A percentile compares a stretch with the other conserved stretches of the same genome.
phyloP scores from a whole-genome alignment of 1,284 basidiomycete genomes.

The Coriolopsis trogii region DNA sequence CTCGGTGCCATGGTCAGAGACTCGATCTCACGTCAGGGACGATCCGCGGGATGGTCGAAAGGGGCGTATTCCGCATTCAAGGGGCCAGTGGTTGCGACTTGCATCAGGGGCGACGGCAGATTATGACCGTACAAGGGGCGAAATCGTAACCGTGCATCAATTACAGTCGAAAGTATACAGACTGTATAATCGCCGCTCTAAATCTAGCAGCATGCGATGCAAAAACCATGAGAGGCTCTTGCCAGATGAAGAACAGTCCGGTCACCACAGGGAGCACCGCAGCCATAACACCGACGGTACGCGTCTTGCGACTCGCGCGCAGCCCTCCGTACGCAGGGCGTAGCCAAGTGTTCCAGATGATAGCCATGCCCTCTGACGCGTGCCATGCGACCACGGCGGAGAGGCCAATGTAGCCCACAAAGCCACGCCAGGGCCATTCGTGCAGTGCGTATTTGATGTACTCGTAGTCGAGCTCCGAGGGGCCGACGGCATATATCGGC shows the following conservation, averaged over 20 bases:
- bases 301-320: constrained; percentile 32
- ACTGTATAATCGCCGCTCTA: constrained; percentile 37
- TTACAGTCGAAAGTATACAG: constrained; percentile 34
- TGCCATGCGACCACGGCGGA: constrained; percentile 56
- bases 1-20: too few species aligned
- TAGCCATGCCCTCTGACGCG: constrained; percentile 54
- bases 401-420: constrained; percentile 62
- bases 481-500: constrained; percentile 62
- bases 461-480: constrained; percentile 71
- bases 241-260: constrained; percentile 55
- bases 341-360: constrained; percentile 56
- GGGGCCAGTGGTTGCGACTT: background rate
- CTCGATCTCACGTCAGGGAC: too few species aligned
- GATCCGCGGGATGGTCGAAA: too few species aligned
- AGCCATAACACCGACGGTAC: constrained; percentile 37
- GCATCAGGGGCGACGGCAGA: too few species aligned
- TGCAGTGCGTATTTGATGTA: constrained; percentile 70
- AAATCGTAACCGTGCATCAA: too few species aligned
- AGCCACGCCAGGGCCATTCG: constrained; percentile 61
- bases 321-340: constrained; percentile 27
- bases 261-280: constrained; percentile 49
- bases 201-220: constrained; percentile 52
- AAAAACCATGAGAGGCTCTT: constrained; percentile 61
- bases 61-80: too few species aligned
- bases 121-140: too few species aligned